Evolutionary conservation across 1,284 basidiomycete species (phyloP), one percentile per base, ranked within the genome.

Genomic region (Naganishia cerealis): DNA sequence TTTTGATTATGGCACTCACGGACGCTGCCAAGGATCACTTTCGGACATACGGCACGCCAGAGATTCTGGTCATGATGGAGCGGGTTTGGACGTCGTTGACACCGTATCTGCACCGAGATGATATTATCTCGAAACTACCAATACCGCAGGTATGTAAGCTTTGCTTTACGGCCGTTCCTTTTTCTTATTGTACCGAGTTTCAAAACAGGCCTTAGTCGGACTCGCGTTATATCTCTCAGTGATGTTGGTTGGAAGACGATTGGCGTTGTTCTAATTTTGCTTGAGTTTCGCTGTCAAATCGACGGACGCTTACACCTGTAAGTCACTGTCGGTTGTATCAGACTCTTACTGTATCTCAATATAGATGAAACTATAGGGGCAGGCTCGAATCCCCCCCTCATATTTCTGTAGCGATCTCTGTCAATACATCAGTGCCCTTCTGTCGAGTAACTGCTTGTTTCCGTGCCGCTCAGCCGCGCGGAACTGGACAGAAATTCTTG

Each of bases 1-100:
- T 74, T 26, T 57, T 75, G 42, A 62, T 67, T 0, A 55, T 76
- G 52, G 74, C 74, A 5, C 18, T 57, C 26, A 55, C 52, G 29
- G 70, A 71, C 16, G 57, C 50, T 29, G 63, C 54, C 61, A 63
- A 54, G 21, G 21, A 42, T 8, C 61, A 63, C 15, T 63, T 63
- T 29, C 50, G 61, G 24, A 63, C 48, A 50, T 63, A 54, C 33
- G 61, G 39, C 13, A 42, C 54, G 61, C 61, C 61, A 24, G 50
- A 39, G 36, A 24, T 63, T 24, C 29, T 54, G n/a, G 26, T 63
- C 18, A 21, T 63, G 24, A 18, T 53, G 13, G 21, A 29, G 15
- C 42, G 54, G 50, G 24, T 36, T 15, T 63, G 61, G 61, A 53
- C 24, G 24, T 42, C 38, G 18, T 29, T 38, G 24, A 63, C 61